These are phyloP conservation scores for Elsinoe fawcettii DNA, from an alignment of 2,329 filamentous ascomycete genomes.

Conservation along the genomic window DNA sequence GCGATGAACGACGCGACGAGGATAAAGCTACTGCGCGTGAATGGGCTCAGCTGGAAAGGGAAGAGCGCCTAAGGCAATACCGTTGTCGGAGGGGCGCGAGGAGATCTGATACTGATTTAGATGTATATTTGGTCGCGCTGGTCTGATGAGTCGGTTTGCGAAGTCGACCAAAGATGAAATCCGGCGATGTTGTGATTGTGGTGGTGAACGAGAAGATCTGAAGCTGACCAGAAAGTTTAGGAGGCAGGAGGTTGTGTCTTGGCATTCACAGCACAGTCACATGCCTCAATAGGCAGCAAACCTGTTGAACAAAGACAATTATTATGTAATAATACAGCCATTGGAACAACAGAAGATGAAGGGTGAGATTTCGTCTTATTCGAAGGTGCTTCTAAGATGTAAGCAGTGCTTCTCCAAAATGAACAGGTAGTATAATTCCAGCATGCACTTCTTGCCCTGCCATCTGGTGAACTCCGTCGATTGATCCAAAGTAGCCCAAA, in stretches of 20 bases:
- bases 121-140: background rate
- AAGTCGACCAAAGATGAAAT: background rate
- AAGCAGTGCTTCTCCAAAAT: too few species aligned
- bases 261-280: background rate
- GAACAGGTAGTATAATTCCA: too few species aligned
- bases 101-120: too few species aligned
- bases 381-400: too few species aligned
- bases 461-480: background rate
- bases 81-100: background rate
- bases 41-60: background rate
- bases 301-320: background rate
- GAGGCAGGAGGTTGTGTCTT: background rate
- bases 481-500: too few species aligned
- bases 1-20: background rate
- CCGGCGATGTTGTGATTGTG: background rate
- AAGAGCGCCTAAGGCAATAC: background rate
- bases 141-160: background rate
- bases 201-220: background rate
- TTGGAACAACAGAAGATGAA: too few species aligned
- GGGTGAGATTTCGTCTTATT: too few species aligned
- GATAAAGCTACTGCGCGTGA: background rate
- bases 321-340: background rate
- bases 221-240: slow-evolving; percentile 11
- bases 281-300: background rate
- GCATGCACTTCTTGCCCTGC: too few species aligned